phyloP scores from a whole-genome alignment of 495 filamentous ascomycete species.

The Hypoxylon fragiforme region DNA sequence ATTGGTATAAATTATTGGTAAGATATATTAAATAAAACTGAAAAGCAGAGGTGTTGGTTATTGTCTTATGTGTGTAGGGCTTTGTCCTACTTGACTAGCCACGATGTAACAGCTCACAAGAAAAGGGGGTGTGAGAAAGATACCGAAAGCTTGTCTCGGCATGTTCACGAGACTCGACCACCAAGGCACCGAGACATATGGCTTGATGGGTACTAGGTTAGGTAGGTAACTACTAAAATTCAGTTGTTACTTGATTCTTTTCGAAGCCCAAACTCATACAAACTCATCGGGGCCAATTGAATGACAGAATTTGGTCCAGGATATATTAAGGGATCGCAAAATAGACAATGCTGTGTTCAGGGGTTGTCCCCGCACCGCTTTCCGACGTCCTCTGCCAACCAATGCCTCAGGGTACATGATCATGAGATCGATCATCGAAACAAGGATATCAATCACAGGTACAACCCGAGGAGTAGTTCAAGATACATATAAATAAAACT shows the following conservation, averaged over 20 bases:
- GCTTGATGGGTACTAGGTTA: not conserved
- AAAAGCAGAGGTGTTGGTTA: too few species aligned
- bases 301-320: not conserved
- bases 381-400: slow-evolving; percentile 12
- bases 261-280: too few species aligned
- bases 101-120: too few species aligned
- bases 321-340: slow-evolving; percentile 3
- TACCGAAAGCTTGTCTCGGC: slow-evolving; percentile 31
- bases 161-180: not conserved
- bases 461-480: slow-evolving; percentile 3
- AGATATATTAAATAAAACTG: too few species aligned
- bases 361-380: slow-evolving; percentile 9
- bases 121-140: not conserved
- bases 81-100: too few species aligned
- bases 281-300: not conserved
- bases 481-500: slow-evolving; percentile 1
- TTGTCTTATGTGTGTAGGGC: too few species aligned
- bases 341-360: slow-evolving; percentile 1
- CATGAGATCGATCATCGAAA: slow-evolving; percentile 21
- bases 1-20: too few species aligned
- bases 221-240: too few species aligned
- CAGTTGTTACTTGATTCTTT: too few species aligned
- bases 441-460: slow-evolving; percentile 20
- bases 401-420: slow-evolving; percentile 1
- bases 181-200: slow-evolving; percentile 5